These are phyloP conservation scores for Geotrichum restrictum DNA, from an alignment of 1,139 yeast species.

Conservation along the genomic window DNA sequence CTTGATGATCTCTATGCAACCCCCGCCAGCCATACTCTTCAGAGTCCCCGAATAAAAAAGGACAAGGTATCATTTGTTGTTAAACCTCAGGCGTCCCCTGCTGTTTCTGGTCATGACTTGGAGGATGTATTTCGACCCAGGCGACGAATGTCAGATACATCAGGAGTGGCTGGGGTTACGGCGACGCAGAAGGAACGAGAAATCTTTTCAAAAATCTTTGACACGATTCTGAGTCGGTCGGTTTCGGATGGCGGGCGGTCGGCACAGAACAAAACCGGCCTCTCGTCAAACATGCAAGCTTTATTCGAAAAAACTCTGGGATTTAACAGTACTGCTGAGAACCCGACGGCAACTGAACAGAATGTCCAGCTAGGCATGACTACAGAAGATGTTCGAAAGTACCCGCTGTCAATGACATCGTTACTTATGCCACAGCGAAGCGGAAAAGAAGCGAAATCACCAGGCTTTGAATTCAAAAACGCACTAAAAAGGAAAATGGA, in stretches of 20 bases:
- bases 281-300: constrained; percentile 27
- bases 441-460: constrained; percentile 3
- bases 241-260: constrained; percentile 1
- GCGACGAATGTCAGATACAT: constrained; percentile 8
- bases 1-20: constrained; percentile 16
- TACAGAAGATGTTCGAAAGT: constrained; percentile 25
- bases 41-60: neutral
- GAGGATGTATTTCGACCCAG: constrained; percentile 16
- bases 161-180: constrained; percentile 18
- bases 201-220: constrained; percentile 30
- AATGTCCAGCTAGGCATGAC: constrained; percentile 27
- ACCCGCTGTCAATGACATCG: constrained; percentile 27
- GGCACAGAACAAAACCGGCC: constrained; percentile 9
- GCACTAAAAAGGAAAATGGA: constrained; percentile 21
- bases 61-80: constrained; percentile 5
- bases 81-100: constrained; percentile 4
- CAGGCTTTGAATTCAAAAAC: constrained; percentile 14
- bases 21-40: constrained; percentile 1
- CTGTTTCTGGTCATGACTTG: constrained; percentile 6
- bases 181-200: constrained; percentile 29
- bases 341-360: constrained; percentile 2
- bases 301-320: constrained; percentile 25
- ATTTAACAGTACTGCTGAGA: neutral
- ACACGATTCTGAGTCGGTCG: constrained; percentile 27
- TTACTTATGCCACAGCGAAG: constrained; percentile 19